Base-by-base conservation (phyloP, 2,329 filamentous ascomycete genomes). In the Ramichloridium luteum region DNA sequence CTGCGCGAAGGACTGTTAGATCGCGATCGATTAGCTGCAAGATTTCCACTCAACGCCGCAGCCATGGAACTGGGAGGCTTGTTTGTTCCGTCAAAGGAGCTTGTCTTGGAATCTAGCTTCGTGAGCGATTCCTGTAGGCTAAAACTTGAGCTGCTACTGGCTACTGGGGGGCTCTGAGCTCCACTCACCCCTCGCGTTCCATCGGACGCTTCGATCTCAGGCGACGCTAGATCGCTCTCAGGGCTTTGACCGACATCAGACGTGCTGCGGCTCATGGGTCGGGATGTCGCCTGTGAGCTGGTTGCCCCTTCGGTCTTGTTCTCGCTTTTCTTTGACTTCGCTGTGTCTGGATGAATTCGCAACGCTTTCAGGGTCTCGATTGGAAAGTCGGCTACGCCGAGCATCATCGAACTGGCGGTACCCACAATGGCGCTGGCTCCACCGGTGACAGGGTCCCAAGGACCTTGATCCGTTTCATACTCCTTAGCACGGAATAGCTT, bases 401-500 rank as follows among this genome's bases (percentile, higher is more conserved):
- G 80, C 47, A 81, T 72, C 35, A 94, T 77, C 23, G 72, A 79
- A 15, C 79, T 76, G 28, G 90, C 64, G n/a, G 86, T 88, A 4
- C 80, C 80, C n/a, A 93, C 62, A 1, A 94, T 58, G 0, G 85
- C 82, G 27, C 74, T 72, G 1, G 83, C 76, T 11, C 75, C 80
- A 13, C 82, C 83, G 10, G 79, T 76, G 14, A 92, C 71, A 0
- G 84, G 83, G 42, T 90, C 84, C 47, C 72, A 75, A 0, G 83
- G 84, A 27, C 85, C 79, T 17, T 79, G 73, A 36, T 84, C 80
- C 0, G 80, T 82, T 41, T 79, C 74, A 53, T 88, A 84, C 51
- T 92, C 81, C 37, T 59, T 54, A 6, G 68, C 47, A 16, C 70
- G 39, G 38, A 48, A 84, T 69, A 88, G 56, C 48, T 84, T 83